These are phyloP conservation scores for Phytophthora lateralis DNA, from an alignment of 352 stramenopile species.

Conservation along the genomic window DNA sequence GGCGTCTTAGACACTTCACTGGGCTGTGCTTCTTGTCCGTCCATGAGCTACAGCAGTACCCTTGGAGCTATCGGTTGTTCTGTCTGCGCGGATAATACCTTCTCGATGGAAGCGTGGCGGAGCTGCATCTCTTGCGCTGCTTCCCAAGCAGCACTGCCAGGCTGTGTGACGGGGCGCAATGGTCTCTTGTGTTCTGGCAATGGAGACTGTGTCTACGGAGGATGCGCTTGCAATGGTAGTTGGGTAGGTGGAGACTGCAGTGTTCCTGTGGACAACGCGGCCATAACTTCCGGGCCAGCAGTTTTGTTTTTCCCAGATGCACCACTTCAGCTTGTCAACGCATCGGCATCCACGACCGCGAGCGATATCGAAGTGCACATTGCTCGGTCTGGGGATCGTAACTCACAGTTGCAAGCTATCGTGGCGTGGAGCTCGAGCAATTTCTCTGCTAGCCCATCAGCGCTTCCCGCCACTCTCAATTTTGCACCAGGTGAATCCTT, in stretches of 20 bases:
- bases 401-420: conserved; percentile 21
- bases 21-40: conserved; percentile 46
- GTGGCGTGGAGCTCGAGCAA: conserved; percentile 39
- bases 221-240: conserved; percentile 47
- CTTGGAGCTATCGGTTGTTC: conserved; percentile 39
- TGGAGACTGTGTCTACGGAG: conserved; percentile 54
- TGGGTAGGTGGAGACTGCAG: conserved; percentile 61
- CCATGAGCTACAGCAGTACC: conserved; percentile 40
- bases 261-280: conserved; percentile 4
- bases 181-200: conserved; percentile 62
- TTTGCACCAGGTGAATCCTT: conserved; percentile 30
- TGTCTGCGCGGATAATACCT: conserved; percentile 40
- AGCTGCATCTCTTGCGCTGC: conserved; percentile 56
- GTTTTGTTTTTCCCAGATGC: conserved; percentile 56
- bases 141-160: conserved; percentile 24
- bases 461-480: conserved; percentile 20
- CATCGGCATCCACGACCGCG: conserved; percentile 6
- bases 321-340: conserved; percentile 31
- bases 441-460: conserved; percentile 30
- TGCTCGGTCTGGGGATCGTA: conserved; percentile 33
- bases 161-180: conserved; percentile 59
- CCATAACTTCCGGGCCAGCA: conserved; percentile 13
- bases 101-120: conserved; percentile 59
- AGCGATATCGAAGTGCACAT: conserved; percentile 39
- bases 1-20: conserved; percentile 14